phyloP scores from a whole-genome alignment of 208 protist genomes.

The Trypanosoma mega region DNA sequence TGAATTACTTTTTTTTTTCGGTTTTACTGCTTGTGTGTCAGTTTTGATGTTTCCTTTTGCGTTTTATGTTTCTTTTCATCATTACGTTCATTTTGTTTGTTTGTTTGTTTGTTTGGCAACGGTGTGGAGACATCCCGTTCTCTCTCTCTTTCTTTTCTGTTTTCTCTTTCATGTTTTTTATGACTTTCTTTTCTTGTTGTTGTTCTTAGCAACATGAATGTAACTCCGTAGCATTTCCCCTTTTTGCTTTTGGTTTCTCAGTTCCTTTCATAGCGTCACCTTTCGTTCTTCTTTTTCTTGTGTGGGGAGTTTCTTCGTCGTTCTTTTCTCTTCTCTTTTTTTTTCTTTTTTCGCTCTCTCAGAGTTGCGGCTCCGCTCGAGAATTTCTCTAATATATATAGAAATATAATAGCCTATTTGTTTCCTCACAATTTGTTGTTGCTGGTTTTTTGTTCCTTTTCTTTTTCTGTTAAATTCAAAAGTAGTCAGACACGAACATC shows the following conservation, averaged over 20 bases:
- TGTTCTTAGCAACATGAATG: neutral
- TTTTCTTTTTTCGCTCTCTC: neutral
- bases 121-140: no score
- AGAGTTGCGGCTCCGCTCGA: neutral
- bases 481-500: no score
- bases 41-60: neutral
- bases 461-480: no score
- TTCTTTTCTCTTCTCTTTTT: slow-evolving; percentile 2
- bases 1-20: slow-evolving; percentile 6
- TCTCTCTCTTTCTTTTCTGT: neutral
- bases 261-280: no score
- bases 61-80: no score
- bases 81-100: neutral
- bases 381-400: neutral
- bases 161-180: neutral
- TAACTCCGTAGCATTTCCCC: neutral
- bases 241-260: no score
- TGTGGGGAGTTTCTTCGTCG: neutral
- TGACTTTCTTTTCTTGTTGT: neutral
- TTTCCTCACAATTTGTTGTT: neutral
- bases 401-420: neutral
- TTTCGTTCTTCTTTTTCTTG: no score
- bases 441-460: no score
- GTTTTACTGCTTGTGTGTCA: neutral
- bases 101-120: slow-evolving; percentile 4